phyloP scores from a whole-genome alignment of 495 filamentous ascomycete species.

The Cetradonia linearis region DNA sequence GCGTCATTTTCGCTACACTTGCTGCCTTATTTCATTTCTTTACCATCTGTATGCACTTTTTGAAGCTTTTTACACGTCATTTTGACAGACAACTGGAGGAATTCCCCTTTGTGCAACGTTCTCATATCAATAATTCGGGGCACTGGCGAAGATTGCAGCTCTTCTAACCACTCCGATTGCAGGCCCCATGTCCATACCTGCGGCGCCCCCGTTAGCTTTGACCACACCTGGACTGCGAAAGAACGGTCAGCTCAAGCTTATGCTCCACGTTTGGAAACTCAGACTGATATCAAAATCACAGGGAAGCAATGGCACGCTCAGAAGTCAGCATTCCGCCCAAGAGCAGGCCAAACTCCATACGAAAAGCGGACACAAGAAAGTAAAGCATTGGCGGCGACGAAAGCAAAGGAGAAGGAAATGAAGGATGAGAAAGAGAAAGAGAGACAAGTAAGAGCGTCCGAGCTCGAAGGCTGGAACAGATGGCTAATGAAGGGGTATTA shows the following conservation, averaged over 20 bases:
- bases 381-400: constrained; percentile 57
- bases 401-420: constrained; percentile 87
- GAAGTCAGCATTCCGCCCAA: constrained; percentile 81
- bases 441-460: constrained; percentile 51
- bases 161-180: background rate
- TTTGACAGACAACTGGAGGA: background rate
- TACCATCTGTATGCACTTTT: background rate
- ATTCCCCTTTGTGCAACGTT: background rate
- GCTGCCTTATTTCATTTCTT: background rate
- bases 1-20: background rate
- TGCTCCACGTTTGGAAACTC: background rate
- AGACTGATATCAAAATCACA: constrained; percentile 29
- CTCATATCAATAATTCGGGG: background rate
- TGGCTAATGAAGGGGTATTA: constrained; percentile 28
- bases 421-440: constrained; percentile 89
- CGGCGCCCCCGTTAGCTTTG: constrained; percentile 5
- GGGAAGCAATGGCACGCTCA: constrained; percentile 88
- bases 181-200: background rate
- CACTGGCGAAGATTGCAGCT: background rate
- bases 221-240: constrained; percentile 47
- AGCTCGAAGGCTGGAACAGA: background rate
- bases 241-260: constrained; percentile 42
- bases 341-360: constrained; percentile 63
- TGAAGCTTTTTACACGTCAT: background rate
- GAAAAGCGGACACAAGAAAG: constrained; percentile 58